phyloP scores from a whole-genome alignment of 108 stramenopile genomes.

The Pseudonitzschia delicatissima region DNA sequence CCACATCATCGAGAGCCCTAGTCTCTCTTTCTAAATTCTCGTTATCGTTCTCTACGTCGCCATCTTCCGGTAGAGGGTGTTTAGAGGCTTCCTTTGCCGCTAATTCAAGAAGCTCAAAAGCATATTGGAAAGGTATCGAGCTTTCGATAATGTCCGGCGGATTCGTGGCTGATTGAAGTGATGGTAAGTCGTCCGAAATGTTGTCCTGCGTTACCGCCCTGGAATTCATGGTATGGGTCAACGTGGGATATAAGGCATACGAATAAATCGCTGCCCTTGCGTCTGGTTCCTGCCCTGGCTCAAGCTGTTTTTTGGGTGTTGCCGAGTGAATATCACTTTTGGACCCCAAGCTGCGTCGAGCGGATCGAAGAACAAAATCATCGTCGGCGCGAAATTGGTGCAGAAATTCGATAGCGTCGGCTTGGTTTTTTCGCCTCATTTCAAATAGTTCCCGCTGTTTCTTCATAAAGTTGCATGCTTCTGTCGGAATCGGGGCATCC shows the following conservation, averaged over 20 bases:
- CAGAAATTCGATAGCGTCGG: conserved; percentile 16
- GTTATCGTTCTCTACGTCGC: not conserved
- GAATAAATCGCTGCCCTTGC: not conserved
- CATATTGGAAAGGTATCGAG: not conserved
- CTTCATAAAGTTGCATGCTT: conserved; percentile 14
- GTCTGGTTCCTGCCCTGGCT: not conserved
- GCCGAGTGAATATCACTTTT: not conserved
- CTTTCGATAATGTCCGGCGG: not conserved
- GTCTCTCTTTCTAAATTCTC: not conserved
- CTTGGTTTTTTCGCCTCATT: conserved; percentile 10
- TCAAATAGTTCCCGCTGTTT: conserved; percentile 9
- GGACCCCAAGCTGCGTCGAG: not conserved
- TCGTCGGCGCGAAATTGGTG: conserved; percentile 27
- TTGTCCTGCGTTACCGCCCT: not conserved
- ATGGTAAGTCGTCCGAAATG: not conserved
- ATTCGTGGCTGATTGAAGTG: not conserved
- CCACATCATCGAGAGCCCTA: not conserved
- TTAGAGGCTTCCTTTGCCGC: conserved; percentile 1
- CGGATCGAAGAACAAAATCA: not conserved
- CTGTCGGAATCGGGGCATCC: conserved; percentile 12
- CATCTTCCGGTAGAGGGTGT: conserved; percentile 4
- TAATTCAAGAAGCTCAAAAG: not conserved
- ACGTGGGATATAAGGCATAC: conserved; percentile 6
- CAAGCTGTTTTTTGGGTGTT: not conserved
- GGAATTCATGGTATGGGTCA: not conserved